These are phyloP conservation scores for Pichia manshurica DNA, from an alignment of 805 yeast species.

Conservation along the genomic window DNA sequence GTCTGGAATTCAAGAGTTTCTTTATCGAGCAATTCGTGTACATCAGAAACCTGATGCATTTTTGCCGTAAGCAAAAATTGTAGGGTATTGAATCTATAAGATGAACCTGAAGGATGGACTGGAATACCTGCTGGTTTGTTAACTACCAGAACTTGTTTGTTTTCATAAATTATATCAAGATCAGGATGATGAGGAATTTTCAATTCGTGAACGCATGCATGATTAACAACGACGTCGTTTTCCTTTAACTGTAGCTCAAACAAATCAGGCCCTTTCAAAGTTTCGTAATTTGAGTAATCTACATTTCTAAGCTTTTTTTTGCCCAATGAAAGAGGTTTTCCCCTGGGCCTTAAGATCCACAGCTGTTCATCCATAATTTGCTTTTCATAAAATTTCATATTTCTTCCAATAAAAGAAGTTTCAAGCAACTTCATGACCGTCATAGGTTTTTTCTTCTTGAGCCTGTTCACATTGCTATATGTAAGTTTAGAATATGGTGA, in stretches of 20 bases:
- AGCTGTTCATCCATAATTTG: constrained; percentile 15
- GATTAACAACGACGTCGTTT: constrained; percentile 25
- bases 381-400: constrained; percentile 9
- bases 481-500: constrained; percentile 3
- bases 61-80: constrained; percentile 34
- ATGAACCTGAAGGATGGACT: constrained; percentile 44
- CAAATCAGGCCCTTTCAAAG: constrained; percentile 12
- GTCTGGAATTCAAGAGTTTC: background rate
- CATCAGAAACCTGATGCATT: background rate
- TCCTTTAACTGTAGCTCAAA: constrained; percentile 13
- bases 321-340: background rate
- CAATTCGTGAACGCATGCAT: constrained; percentile 43
- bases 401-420: constrained; percentile 16
- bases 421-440: constrained; percentile 15
- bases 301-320: background rate
- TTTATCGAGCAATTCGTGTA: background rate
- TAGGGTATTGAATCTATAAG: constrained; percentile 38
- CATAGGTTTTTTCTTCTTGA: constrained; percentile 9
- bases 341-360: constrained; percentile 11
- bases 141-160: constrained; percentile 36
- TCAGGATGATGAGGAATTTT: constrained; percentile 25
- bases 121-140: constrained; percentile 51
- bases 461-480: background rate
- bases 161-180: constrained; percentile 31
- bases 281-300: constrained; percentile 3